These are phyloP conservation scores for Omphalea diandra DNA, from an alignment of 441 rosid species.

Conservation along the genomic window DNA sequence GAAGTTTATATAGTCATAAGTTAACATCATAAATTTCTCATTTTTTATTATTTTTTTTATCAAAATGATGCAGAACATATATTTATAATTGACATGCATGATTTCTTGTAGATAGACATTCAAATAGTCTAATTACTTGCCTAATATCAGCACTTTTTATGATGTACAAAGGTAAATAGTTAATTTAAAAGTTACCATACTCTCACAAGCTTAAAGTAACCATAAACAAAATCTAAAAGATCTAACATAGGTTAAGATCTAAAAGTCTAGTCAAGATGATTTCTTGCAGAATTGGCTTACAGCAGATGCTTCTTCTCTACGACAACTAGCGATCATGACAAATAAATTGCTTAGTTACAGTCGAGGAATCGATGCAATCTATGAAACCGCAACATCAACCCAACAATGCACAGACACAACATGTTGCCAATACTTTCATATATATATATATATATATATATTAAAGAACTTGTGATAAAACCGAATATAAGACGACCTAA, in stretches of 20 bases:
- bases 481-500: slow-evolving; percentile 27
- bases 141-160: too few species aligned
- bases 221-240: slow-evolving; percentile 38
- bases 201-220: not conserved
- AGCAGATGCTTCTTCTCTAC: slow-evolving; percentile 12
- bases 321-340: not conserved
- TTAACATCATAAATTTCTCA: too few species aligned
- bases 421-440: not conserved
- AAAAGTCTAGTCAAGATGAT: slow-evolving; percentile 32
- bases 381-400: slow-evolving; percentile 37
- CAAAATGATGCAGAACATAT: too few species aligned
- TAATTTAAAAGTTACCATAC: not conserved
- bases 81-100: too few species aligned
- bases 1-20: too few species aligned
- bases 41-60: too few species aligned
- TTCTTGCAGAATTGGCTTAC: not conserved
- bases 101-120: too few species aligned
- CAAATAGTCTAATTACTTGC: too few species aligned
- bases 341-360: slow-evolving; percentile 27
- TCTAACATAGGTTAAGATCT: slow-evolving; percentile 30
- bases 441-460: too few species aligned
- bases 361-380: slow-evolving; percentile 41
- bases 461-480: slow-evolving; percentile 23
- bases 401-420: slow-evolving; percentile 40
- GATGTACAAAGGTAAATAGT: not conserved